Conservation (phyloP, 495 filamentous ascomycete genomes). For the Penicillium canescens region DNA sequence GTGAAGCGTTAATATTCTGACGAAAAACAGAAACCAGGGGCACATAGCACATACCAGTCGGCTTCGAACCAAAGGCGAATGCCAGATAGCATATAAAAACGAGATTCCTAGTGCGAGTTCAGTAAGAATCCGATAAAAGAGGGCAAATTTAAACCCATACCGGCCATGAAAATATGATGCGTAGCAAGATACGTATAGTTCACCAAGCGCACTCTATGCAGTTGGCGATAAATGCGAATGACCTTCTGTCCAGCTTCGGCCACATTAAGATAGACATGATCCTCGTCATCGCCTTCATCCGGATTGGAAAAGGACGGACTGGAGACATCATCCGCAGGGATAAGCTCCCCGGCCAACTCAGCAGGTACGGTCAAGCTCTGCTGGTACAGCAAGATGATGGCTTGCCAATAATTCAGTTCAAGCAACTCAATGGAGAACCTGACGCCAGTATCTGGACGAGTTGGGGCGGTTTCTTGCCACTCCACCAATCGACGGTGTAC, state of each 20-base stretch:
- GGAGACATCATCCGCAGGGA: slow-evolving; percentile 65
- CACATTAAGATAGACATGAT: slow-evolving; percentile 87
- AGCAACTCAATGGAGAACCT: slow-evolving; percentile 83
- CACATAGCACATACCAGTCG: slow-evolving; percentile 61
- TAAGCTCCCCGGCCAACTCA: slow-evolving; percentile 75
- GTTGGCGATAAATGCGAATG: slow-evolving; percentile 82
- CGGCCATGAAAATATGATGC: slow-evolving; percentile 96
- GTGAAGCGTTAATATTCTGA: slow-evolving; percentile 2
- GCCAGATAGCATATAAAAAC: slow-evolving; percentile 97
- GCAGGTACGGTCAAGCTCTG: slow-evolving; percentile 88
- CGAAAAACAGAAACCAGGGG: neutral
- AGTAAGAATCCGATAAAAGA: slow-evolving; percentile 9
- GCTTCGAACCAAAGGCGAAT: slow-evolving; percentile 83
- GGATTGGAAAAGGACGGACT: slow-evolving; percentile 59
- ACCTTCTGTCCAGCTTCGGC: slow-evolving; percentile 94
- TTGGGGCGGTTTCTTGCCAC: slow-evolving; percentile 84
- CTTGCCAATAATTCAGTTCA: slow-evolving; percentile 96
- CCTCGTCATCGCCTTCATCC: slow-evolving; percentile 76
- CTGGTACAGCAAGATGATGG: slow-evolving; percentile 94
- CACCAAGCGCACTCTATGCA: slow-evolving; percentile 84
- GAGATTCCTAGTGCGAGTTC: slow-evolving; percentile 65
- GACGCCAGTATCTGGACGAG: slow-evolving; percentile 76
- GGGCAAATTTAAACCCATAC: slow-evolving; percentile 35
- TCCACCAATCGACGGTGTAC: slow-evolving; percentile 80
- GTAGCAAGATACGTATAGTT: slow-evolving; percentile 98